A percentile compares a stretch with the other conserved stretches of the same genome.
phyloP scores from a whole-genome alignment of 768 basidiomycete genomes.

The Floccularia luteovirens region DNA sequence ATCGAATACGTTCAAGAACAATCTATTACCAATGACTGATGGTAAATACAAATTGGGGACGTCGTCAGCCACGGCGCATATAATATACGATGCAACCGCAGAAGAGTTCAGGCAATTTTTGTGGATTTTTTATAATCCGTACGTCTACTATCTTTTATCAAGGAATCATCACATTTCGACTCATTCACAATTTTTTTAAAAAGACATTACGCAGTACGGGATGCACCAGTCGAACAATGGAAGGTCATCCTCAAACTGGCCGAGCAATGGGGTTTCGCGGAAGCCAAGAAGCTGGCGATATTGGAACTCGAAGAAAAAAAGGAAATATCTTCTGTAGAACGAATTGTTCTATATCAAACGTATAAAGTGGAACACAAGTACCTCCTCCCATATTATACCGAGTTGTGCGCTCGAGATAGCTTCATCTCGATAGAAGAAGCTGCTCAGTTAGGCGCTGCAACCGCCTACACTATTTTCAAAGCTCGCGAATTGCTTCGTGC shows the following conservation, averaged over 20 bases:
- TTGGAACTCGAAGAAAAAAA: not conserved
- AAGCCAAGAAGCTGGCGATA: not conserved
- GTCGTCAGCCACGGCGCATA: not conserved
- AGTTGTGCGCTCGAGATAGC: not conserved
- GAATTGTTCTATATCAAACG: constrained; percentile 1
- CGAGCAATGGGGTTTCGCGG: not conserved
- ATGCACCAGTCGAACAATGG: not conserved
- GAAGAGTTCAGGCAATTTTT: not conserved
- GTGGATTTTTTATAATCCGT: not conserved
- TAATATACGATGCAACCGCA: not conserved
- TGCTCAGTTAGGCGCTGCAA: not conserved
- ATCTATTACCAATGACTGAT: not conserved
- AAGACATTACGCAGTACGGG: no score
- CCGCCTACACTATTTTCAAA: not conserved
- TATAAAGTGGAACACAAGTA: not conserved
- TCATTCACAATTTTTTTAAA: not conserved
- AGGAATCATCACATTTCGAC: not conserved
- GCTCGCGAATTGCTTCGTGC: not conserved
- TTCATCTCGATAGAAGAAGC: not conserved
- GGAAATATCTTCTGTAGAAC: not conserved
- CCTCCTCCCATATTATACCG: not conserved
- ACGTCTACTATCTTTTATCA: not conserved
- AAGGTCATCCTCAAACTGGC: not conserved
- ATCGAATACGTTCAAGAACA: not conserved
- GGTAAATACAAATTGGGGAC: not conserved